Evolutionary conservation across 257 asterid genomes (phyloP).

Genomic region (Plantago ovata): DNA sequence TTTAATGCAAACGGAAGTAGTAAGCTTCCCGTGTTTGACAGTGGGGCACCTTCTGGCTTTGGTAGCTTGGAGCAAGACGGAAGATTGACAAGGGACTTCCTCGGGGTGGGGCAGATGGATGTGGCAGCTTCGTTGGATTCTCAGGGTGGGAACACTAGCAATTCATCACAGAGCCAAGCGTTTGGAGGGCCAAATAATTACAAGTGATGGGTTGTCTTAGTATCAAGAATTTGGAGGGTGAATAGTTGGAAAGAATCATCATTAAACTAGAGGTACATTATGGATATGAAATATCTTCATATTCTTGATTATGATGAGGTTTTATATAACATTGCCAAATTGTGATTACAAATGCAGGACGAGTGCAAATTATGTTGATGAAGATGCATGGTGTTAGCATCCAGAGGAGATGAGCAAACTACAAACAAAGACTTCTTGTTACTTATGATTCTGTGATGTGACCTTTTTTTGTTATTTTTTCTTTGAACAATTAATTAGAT

Average conservation of each 20-base stretch:
- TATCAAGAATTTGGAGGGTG: neutral
- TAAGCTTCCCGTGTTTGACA: slow-evolving; percentile 7
- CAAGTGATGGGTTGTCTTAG: slow-evolving; percentile 24
- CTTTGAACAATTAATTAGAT: too few species aligned
- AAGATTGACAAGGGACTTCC: slow-evolving; percentile 72
- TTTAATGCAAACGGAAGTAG: slow-evolving; percentile 9
- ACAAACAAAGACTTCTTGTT: too few species aligned
- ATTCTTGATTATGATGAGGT: too few species aligned
- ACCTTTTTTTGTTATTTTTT: too few species aligned
- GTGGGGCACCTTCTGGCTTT: slow-evolving; percentile 18
- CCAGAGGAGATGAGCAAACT: too few species aligned
- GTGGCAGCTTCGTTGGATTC: slow-evolving; percentile 45
- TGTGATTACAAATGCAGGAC: too few species aligned
- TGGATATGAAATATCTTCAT: too few species aligned
- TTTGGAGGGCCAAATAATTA: slow-evolving; percentile 40
- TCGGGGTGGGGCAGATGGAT: slow-evolving; percentile 74
- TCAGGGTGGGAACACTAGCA: slow-evolving; percentile 26
- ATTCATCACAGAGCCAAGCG: slow-evolving; percentile 29
- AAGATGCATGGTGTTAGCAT: too few species aligned
- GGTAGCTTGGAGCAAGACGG: slow-evolving; percentile 35
- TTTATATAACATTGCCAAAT: too few species aligned
- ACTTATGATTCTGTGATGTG: too few species aligned
- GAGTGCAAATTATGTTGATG: too few species aligned
- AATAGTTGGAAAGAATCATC: slow-evolving; percentile 10
- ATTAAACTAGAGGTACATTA: slow-evolving; percentile 13